phyloP scores from a whole-genome alignment of 768 basidiomycete species.

The Boletus edulis region DNA sequence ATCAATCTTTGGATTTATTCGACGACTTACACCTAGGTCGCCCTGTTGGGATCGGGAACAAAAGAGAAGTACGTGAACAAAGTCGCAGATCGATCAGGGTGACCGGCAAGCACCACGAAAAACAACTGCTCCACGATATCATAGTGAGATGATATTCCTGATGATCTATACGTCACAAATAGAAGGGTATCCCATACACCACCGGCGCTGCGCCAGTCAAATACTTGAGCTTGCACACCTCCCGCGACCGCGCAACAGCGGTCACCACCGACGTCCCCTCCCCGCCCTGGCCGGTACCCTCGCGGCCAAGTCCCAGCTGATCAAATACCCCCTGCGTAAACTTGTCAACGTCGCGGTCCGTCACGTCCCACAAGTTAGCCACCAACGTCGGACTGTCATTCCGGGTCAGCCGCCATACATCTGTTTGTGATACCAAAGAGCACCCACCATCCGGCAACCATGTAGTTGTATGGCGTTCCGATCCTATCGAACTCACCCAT shows the following conservation, averaged over 20 bases:
- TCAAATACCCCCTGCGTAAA: conserved; percentile 84
- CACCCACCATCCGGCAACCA: conserved; percentile 95
- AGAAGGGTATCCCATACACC: conserved; percentile 94
- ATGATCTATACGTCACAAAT: conserved; percentile 42
- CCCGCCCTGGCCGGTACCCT: conserved; percentile 3
- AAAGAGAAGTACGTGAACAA: no score
- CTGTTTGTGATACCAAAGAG: neutral
- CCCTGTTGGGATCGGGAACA: no score
- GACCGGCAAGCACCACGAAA: no score
- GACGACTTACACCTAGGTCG: no score
- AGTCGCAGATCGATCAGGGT: no score
- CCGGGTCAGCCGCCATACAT: neutral
- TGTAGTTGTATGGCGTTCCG: conserved; percentile 93
- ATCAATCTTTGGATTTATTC: no score
- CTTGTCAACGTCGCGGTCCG: conserved; percentile 95
- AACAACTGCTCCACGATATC: no score
- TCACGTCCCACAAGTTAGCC: conserved; percentile 98
- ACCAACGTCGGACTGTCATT: conserved; percentile 77
- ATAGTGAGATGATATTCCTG: no score
- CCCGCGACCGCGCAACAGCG: conserved; percentile 79
- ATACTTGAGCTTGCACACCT: conserved; percentile 85
- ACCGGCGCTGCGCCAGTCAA: conserved; percentile 94
- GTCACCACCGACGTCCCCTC: conserved; percentile 52
- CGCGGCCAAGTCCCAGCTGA: conserved; percentile 52
- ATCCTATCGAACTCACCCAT: conserved; percentile 93